Percentiles rank a stretch among this genome's conserved stretches.
Conservation (phyloP, 306 rosid species). For the Fragaria ananassa region DNA sequence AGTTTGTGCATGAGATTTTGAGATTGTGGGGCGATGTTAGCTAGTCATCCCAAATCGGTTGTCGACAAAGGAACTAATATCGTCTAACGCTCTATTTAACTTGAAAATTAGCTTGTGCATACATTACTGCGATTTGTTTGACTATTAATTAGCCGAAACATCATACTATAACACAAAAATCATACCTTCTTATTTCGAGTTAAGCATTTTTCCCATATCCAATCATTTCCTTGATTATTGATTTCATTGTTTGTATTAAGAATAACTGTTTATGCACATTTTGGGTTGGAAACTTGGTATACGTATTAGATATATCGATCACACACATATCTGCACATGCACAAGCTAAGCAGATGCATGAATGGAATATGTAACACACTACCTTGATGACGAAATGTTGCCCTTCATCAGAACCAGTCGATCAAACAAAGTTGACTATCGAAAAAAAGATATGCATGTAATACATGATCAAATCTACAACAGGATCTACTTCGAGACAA, state of each 20-base stretch:
- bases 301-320: not conserved
- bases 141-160: not conserved
- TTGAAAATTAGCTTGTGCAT: too few relatives aligned
- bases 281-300: not conserved
- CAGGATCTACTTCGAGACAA: slow-evolving; percentile 4
- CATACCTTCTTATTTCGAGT: not conserved
- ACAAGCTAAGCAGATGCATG: not conserved
- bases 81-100: too few relatives aligned
- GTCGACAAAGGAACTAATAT: too few relatives aligned
- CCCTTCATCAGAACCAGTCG: not conserved
- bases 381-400: not conserved
- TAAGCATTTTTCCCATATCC: not conserved
- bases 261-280: too few relatives aligned
- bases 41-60: too few relatives aligned
- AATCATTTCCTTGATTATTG: too few relatives aligned
- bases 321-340: not conserved
- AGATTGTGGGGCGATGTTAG: too few relatives aligned
- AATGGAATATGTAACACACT: not conserved
- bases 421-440: slow-evolving; percentile 13
- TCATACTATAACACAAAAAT: not conserved
- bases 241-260: not conserved
- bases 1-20: too few relatives aligned
- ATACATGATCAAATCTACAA: not conserved
- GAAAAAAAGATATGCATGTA: slow-evolving; percentile 8
- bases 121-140: too few relatives aligned